A percentile compares a stretch with the other conserved stretches of the same genome.
These are phyloP conservation scores for Xylaria sp. DNA, from an alignment of 495 filamentous ascomycete species.

Conservation along the genomic window DNA sequence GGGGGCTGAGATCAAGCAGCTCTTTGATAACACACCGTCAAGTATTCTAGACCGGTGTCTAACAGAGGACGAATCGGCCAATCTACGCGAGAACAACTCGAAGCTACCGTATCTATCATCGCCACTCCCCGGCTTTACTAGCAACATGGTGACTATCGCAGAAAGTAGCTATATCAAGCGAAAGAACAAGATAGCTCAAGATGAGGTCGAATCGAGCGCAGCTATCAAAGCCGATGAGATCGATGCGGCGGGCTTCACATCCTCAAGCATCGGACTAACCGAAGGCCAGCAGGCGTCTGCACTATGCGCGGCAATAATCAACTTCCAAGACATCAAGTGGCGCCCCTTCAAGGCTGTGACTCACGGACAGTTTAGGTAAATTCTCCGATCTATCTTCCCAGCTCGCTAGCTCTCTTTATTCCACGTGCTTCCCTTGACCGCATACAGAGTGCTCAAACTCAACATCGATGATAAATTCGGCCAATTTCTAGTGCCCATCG, in stretches of 20 bases:
- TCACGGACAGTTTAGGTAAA: constrained; percentile 50
- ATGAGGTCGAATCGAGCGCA: neutral
- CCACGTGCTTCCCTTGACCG: constrained; percentile 14
- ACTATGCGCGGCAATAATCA: constrained; percentile 28
- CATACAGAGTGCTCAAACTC: constrained; percentile 49
- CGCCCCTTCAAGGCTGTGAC: no score
- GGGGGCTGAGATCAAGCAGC: constrained; percentile 39
- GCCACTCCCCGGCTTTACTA: constrained; percentile 51
- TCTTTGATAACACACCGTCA: constrained; percentile 40
- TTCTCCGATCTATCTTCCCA: constrained; percentile 4
- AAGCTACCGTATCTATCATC: constrained; percentile 47
- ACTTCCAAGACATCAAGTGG: constrained; percentile 48
- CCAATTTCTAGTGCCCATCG: constrained; percentile 35
- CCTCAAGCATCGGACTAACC: constrained; percentile 16
- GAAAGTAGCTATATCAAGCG: constrained; percentile 57
- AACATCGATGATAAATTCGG: constrained; percentile 58
- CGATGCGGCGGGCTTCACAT: constrained; percentile 1
- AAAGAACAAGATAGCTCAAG: constrained; percentile 1
- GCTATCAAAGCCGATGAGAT: constrained; percentile 13
- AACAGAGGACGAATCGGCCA: constrained; percentile 1
- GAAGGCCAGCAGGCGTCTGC: constrained; percentile 31
- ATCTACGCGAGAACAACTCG: constrained; percentile 15
- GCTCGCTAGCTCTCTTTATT: neutral
- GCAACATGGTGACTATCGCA: constrained; percentile 49
- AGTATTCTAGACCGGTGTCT: constrained; percentile 32